Evolutionary conservation across 2,329 filamentous ascomycete species (phyloP).

Genomic region (Diaporthe sp.): DNA sequence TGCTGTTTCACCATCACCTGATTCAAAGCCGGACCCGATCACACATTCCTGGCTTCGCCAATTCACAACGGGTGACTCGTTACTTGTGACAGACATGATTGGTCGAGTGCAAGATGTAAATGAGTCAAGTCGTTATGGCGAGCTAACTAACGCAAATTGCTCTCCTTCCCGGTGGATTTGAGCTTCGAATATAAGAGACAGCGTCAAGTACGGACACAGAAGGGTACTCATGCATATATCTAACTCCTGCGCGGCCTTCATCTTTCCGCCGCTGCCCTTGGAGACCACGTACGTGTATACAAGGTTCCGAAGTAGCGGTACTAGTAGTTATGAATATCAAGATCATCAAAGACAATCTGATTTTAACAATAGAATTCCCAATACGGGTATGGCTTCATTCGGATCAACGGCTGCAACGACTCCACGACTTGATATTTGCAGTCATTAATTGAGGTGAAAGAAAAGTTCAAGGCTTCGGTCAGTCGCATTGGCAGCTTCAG

Average conservation of each 20-base stretch:
- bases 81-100: neutral
- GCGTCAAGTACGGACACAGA: neutral
- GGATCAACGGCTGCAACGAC: too few species aligned
- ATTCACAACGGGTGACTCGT: neutral
- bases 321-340: too few species aligned
- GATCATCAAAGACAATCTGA: too few species aligned
- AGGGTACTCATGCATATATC: neutral
- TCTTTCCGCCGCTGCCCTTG: neutral
- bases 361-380: too few species aligned
- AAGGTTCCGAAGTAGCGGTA: too few species aligned
- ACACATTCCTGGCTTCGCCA: neutral
- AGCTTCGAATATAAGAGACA: neutral
- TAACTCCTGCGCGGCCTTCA: neutral
- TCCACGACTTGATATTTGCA: too few species aligned
- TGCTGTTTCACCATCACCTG: neutral
- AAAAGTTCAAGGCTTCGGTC: too few species aligned
- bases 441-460: too few species aligned
- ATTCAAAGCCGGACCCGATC: neutral
- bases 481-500: too few species aligned
- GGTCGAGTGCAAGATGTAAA: neutral
- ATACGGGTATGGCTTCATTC: too few species aligned
- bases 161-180: neutral
- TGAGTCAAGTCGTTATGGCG: neutral
- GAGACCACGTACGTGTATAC: neutral
- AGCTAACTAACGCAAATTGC: neutral